These are phyloP conservation scores for Carex littledalei DNA, from an alignment of 176 grass and related monocot species.

Conservation along the genomic window DNA sequence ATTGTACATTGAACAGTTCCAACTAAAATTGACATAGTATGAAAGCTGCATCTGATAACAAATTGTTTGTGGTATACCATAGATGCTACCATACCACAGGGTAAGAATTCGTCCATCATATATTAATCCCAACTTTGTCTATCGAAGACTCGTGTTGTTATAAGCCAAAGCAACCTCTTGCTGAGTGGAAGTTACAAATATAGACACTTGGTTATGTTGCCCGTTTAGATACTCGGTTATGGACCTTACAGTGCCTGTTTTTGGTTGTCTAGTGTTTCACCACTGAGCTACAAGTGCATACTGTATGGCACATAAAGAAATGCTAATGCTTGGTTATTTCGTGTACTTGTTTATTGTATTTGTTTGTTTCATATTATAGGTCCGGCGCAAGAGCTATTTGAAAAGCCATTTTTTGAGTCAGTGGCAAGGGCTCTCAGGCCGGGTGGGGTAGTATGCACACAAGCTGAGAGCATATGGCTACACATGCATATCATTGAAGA, in stretches of 20 bases:
- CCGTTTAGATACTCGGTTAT: no score
- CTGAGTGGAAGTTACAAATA: background rate
- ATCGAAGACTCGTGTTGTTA: background rate
- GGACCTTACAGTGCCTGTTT: no score
- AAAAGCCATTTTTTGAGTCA: constrained; percentile 92
- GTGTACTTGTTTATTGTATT: background rate
- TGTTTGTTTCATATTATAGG: constrained; percentile 27
- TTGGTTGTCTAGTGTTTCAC: background rate
- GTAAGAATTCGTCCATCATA: background rate
- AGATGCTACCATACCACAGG: background rate
- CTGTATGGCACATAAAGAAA: background rate
- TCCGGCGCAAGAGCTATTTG: constrained; percentile 94
- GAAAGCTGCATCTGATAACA: background rate
- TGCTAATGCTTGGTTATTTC: background rate
- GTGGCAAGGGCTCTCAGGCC: constrained; percentile 66
- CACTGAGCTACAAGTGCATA: background rate
- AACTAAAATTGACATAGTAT: background rate
- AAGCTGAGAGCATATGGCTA: constrained; percentile 98
- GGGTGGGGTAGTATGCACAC: constrained; percentile 90
- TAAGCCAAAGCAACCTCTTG: constrained; percentile 2
- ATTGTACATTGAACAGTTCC: background rate
- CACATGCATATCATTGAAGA: constrained; percentile 98
- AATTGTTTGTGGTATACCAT: background rate
- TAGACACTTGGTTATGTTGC: background rate
- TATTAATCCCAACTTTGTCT: background rate